Base-by-base conservation (phyloP, 1,284 basidiomycete genomes). In the Cutaneotrichosporon mucoides region DNA sequence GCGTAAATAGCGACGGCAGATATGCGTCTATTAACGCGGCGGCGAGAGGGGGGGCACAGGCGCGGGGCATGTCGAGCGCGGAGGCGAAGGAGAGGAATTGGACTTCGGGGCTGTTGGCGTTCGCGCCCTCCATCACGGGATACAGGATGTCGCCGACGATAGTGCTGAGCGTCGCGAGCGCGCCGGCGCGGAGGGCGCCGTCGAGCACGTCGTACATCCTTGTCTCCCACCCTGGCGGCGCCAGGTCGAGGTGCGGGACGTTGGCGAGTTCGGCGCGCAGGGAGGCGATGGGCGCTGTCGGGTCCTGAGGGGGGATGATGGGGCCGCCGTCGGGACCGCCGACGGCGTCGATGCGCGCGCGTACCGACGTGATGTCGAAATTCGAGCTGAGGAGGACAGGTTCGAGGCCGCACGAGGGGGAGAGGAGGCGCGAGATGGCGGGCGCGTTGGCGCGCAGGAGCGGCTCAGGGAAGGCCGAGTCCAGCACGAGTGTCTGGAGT, bases 401-500 rank as follows among this genome's bases (percentile, higher is more conserved):
- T 12, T 65, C 64, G 7, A 76, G 59, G 2, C 71, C 73, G 7
- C 63, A 64, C 1, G 57, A 46, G 0, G 70, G 65, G 24, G 68
- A 64, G 7, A 78, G 60, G 1, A 78, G 43, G 8, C 61, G 55
- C 16, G 65, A 50, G 41, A 77, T 63, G 1, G 57, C 60, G 5
- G 46, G 49, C 6, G 65, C 65, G 44, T 66, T 71, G 5, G 73
- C 67, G 5, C 68, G 67, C 0, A 79, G 59, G 0, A 76, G 56
- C 3, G 70, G 55, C 16, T 69, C 65, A 1, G 76, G 75, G 50
- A 76, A 71, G 2, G 71, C 67, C 12, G 70, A 66, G 42, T 71
- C 68, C 6, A 72, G 58, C 3, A 76, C 62, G 5, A 79, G 64
- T 5, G 66, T 68, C 53, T 77, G 74, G 5, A 79, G 66, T 1